phyloP scores from a whole-genome alignment of 2,329 filamentous ascomycete species.

The Myotisia sp. region DNA sequence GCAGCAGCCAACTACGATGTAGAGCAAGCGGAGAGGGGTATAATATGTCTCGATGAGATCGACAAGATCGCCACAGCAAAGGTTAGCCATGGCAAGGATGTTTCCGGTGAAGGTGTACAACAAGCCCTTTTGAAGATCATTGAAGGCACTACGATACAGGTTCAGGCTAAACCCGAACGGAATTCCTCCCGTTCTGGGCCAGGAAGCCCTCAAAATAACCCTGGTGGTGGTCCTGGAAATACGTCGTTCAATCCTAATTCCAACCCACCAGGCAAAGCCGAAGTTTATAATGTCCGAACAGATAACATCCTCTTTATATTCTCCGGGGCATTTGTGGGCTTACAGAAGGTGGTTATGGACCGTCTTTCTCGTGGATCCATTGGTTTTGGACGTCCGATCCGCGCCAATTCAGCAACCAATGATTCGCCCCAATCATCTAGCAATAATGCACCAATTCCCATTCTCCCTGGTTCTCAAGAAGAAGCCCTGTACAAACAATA shows the following conservation, averaged over 20 bases:
- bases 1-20: slow-evolving; percentile 85
- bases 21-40: slow-evolving; percentile 70
- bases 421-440: slow-evolving; percentile 14
- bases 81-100: slow-evolving; percentile 77
- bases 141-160: slow-evolving; percentile 83
- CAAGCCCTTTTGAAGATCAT: slow-evolving; percentile 92
- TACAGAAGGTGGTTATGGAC: slow-evolving; percentile 75
- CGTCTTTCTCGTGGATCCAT: slow-evolving; percentile 78
- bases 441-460: slow-evolving; percentile 32
- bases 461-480: slow-evolving; percentile 50
- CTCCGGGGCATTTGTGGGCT: slow-evolving; percentile 83
- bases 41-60: slow-evolving; percentile 91
- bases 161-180: slow-evolving; percentile 59
- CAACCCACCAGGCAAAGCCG: slow-evolving; percentile 33
- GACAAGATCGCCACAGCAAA: slow-evolving; percentile 91
- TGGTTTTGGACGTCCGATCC: slow-evolving; percentile 77
- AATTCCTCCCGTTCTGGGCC: slow-evolving; percentile 24
- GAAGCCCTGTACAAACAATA: slow-evolving; percentile 46
- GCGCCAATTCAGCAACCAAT: slow-evolving; percentile 30
- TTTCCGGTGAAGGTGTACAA: slow-evolving; percentile 90
- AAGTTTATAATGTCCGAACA: slow-evolving; percentile 64
- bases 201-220: slow-evolving; percentile 26
- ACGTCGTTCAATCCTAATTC: slow-evolving; percentile 11
- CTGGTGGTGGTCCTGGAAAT: slow-evolving; percentile 15
- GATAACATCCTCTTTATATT: slow-evolving; percentile 97